These are phyloP conservation scores for Lentinula sp. DNA, from an alignment of 768 basidiomycete genomes.

Conservation along the genomic window DNA sequence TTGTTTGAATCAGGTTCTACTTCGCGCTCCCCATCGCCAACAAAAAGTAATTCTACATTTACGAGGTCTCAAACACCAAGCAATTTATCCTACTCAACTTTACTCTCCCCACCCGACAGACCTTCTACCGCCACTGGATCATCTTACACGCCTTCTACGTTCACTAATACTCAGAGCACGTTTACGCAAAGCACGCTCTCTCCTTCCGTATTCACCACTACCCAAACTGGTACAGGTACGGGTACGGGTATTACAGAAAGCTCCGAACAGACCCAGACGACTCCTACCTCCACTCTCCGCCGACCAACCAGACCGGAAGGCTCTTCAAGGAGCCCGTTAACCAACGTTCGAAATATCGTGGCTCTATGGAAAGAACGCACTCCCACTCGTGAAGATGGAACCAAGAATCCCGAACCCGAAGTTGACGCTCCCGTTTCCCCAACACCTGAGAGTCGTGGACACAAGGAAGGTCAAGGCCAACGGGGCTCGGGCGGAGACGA, in stretches of 20 bases:
- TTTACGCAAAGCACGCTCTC: conserved; percentile 9
- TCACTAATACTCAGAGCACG: conserved; percentile 3
- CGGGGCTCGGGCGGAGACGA: conserved; percentile 4
- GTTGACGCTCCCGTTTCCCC: conserved; percentile 1
- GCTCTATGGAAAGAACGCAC: conserved; percentile 78
- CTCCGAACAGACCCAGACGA: conserved; percentile 11
- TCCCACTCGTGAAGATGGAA: conserved; percentile 25
- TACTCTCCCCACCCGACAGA: conserved; percentile 44
- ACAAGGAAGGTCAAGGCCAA: neutral
- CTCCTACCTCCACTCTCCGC: conserved; percentile 50
- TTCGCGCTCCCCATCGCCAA: conserved; percentile 41
- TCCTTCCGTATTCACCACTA: conserved; percentile 10
- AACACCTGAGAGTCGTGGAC: neutral
- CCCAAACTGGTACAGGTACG: conserved; percentile 33
- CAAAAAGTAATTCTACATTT: conserved; percentile 35
- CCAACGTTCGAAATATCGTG: conserved; percentile 74
- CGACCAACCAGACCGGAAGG: conserved; percentile 41
- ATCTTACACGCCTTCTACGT: conserved; percentile 8
- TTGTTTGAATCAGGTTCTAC: conserved; percentile 55
- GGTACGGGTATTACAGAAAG: conserved; percentile 21
- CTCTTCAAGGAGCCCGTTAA: conserved; percentile 64
- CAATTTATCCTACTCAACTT: conserved; percentile 18
- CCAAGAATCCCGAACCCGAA: neutral
- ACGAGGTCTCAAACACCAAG: conserved; percentile 22
- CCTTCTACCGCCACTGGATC: conserved; percentile 23